Evolutionary conservation across 345 rosid genomes (phyloP), one percentile per base, ranked within the genome.

Genomic region (Triadica sebifera): DNA sequence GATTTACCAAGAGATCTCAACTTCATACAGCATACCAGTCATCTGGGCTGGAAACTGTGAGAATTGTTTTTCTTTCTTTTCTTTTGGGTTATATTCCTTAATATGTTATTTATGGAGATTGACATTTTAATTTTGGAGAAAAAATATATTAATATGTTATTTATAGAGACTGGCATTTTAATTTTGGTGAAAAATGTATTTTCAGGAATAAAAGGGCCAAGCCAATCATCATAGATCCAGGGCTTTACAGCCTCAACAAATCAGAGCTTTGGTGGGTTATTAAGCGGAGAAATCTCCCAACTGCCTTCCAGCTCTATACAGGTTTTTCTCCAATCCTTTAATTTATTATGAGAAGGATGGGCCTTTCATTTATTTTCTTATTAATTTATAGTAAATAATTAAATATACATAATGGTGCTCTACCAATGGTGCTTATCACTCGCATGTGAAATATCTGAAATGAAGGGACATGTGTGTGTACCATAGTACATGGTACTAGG

Each of bases 141-240:
- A n/a, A 29, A 29, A 29, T 29, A 29, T 29, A 29, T 29, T 29
- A 29, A 29, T 29, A 29, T 29, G 34, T 29, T 29, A 29, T 29
- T 29, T 29, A 29, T 29, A 2, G 34, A 29, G 34, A 29, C 2
- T 29, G 34, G 2, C 34, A 29, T 29, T 29, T 29, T 29, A 29
- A 29, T 29, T 29, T 29, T 29, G 34, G 34, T 1, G 34, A 29
- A 29, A n/a, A 58, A 51, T 58, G 15, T 24, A 37, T 13, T 24
- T 8, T 16, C 85, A 94, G 98, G 82, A 88, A 88, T 58, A 90
- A 87, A 82, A 87, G 98, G 82, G 98, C 86, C 12, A 94, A 85
- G 76, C 98, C 98, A 74, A 82, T 94, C 4, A 75, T 92, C 34
- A 88, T 94, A 85, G 98, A 94, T 73, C 98, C 97, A 51, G 98